These are phyloP conservation scores for Suhomyces atakaporum DNA, from an alignment of 1,139 yeast genomes.

Conservation along the genomic window DNA sequence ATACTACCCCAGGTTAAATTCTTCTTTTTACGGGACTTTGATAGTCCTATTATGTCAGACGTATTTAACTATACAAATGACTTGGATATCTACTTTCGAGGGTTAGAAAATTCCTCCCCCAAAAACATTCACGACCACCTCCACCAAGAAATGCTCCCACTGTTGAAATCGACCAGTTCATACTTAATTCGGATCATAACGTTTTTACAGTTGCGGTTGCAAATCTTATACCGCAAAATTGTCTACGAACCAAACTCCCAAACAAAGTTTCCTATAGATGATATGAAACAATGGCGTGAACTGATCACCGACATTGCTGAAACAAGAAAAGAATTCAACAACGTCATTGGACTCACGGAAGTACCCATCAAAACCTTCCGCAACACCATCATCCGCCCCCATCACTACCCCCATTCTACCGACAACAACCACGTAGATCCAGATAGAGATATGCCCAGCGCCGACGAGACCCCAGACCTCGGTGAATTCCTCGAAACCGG, in stretches of 20 bases:
- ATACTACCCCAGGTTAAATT: slow-evolving; percentile 45
- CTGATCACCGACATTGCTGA: slow-evolving; percentile 29
- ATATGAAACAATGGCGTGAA: slow-evolving; percentile 33
- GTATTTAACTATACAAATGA: slow-evolving; percentile 33
- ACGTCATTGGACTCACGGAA: slow-evolving; percentile 30
- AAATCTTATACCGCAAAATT: slow-evolving; percentile 29
- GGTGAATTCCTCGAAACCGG: slow-evolving; percentile 8
- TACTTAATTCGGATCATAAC: slow-evolving; percentile 37
- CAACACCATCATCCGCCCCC: slow-evolving; percentile 26
- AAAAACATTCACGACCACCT: slow-evolving; percentile 17
- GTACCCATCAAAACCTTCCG: slow-evolving; percentile 29
- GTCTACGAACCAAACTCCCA: slow-evolving; percentile 30
- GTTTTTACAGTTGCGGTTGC: slow-evolving; percentile 30
- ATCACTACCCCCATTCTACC: slow-evolving; percentile 30
- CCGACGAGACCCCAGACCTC: neutral
- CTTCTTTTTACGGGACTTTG: slow-evolving; percentile 45
- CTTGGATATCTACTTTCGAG: slow-evolving; percentile 26
- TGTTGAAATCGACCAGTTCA: slow-evolving; percentile 30
- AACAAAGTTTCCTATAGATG: slow-evolving; percentile 31
- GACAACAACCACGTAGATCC: neutral
- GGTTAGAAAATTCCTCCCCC: slow-evolving; percentile 21
- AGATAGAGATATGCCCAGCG: slow-evolving; percentile 1
- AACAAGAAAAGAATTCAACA: slow-evolving; percentile 29
- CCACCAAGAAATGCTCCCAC: slow-evolving; percentile 21
- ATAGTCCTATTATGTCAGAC: slow-evolving; percentile 45